Conservation (phyloP, 768 basidiomycete species). For the Mycena capillaripes region DNA sequence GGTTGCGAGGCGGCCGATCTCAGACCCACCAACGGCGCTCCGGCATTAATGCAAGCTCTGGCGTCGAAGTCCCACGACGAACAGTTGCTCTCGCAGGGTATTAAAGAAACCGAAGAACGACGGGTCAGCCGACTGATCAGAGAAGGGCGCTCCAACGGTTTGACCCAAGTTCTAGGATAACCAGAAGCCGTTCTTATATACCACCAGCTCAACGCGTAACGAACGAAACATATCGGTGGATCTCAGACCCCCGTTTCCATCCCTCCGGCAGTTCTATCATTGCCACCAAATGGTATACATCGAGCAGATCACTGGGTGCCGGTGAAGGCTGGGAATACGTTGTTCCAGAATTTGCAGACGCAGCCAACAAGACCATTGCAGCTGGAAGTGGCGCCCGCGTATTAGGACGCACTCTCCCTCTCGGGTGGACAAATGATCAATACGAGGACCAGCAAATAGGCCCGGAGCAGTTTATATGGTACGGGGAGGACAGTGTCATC, state of each 20-base stretch:
- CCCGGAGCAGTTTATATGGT: conserved; percentile 79
- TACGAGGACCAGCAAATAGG: conserved; percentile 83
- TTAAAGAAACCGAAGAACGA: conserved; percentile 64
- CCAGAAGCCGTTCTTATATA: neutral
- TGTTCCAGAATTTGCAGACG: conserved; percentile 59
- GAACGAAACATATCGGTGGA: conserved; percentile 82
- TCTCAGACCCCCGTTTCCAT: conserved; percentile 80
- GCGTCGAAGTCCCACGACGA: conserved; percentile 58
- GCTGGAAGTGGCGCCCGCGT: conserved; percentile 66
- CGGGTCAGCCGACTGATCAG: conserved; percentile 63
- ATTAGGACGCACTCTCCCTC: conserved; percentile 68
- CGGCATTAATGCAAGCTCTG: conserved; percentile 53
- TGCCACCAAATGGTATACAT: conserved; percentile 87
- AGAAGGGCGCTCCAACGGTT: conserved; percentile 69
- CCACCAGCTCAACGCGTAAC: conserved; percentile 64
- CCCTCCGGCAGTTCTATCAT: conserved; percentile 72
- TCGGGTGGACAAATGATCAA: conserved; percentile 70
- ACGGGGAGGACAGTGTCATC: conserved; percentile 68
- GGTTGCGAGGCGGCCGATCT: conserved; percentile 76
- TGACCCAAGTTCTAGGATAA: conserved; percentile 34
- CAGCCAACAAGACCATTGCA: conserved; percentile 47
- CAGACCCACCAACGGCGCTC: conserved; percentile 44
- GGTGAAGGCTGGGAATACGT: conserved; percentile 82
- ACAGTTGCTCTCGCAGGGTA: conserved; percentile 60
- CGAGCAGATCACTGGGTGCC: conserved; percentile 72